Conservation (phyloP, 1,139 yeast genomes). For the Geotrichum cucujoidarum region DNA sequence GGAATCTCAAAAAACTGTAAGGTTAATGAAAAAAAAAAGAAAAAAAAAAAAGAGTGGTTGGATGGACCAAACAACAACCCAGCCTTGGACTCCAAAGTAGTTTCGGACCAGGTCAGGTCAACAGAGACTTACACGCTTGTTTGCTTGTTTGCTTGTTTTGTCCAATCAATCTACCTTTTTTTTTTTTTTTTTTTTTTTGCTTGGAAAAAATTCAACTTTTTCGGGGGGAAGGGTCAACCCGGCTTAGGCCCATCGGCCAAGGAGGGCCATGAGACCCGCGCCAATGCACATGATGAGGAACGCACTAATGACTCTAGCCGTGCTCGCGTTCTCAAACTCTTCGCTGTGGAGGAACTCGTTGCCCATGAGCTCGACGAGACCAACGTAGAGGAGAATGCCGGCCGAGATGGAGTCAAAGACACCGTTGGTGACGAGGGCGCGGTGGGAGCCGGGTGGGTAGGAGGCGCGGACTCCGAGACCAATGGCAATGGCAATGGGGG, state of each 20-base stretch:
- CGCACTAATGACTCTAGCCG: slow-evolving; percentile 39
- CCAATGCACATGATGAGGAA: slow-evolving; percentile 52
- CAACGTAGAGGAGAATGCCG: slow-evolving; percentile 80
- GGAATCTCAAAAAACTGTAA: too few relatives aligned
- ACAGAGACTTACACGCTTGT: too few relatives aligned
- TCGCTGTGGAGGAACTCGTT: slow-evolving; percentile 66
- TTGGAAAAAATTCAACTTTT: background rate
- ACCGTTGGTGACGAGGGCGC: slow-evolving; percentile 68
- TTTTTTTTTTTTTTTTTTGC: too few relatives aligned
- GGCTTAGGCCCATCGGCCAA: slow-evolving; percentile 83
- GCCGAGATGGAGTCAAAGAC: slow-evolving; percentile 78
- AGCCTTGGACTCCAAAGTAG: too few relatives aligned
- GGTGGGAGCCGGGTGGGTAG: slow-evolving; percentile 54
- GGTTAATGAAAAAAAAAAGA: too few relatives aligned
- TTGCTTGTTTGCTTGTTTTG: too few relatives aligned
- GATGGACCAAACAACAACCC: too few relatives aligned
- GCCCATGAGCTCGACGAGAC: slow-evolving; percentile 82
- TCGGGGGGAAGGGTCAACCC: background rate
- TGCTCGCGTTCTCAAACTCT: slow-evolving; percentile 30
- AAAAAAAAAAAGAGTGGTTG: too few relatives aligned
- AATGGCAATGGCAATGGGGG: slow-evolving; percentile 80
- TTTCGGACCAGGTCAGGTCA: too few relatives aligned
- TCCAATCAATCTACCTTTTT: too few relatives aligned
- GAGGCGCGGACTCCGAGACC: slow-evolving; percentile 76
- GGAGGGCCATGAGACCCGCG: slow-evolving; percentile 76